A percentile compares a stretch with the other conserved stretches of the same genome.
Conservation (phyloP, 306 rosid species). For the Lathyrus aphaca region DNA sequence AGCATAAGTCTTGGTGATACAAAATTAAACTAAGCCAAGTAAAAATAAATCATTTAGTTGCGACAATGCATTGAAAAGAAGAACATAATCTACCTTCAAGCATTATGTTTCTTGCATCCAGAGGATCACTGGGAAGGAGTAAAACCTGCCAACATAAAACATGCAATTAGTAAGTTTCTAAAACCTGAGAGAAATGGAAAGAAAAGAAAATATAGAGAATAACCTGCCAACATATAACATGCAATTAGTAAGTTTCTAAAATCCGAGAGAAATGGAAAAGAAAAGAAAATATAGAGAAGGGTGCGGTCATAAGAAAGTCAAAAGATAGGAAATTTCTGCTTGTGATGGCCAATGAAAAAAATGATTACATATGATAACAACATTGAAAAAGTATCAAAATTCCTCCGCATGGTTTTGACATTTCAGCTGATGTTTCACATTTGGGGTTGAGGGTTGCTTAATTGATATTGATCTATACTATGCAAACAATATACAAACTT, state of each 20-base stretch:
- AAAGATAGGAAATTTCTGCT: constrained; percentile 19
- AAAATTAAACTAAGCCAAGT: constrained; percentile 33
- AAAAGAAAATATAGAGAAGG: not conserved
- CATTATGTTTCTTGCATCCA: constrained; percentile 94
- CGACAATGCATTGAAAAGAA: constrained; percentile 29
- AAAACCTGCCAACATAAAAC: constrained; percentile 52
- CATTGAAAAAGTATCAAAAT: constrained; percentile 1
- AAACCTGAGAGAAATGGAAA: constrained; percentile 25
- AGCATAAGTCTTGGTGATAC: constrained; percentile 20
- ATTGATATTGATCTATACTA: constrained; percentile 17
- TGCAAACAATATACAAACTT: constrained; percentile 31
- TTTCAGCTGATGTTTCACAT: constrained; percentile 20
- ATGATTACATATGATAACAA: constrained; percentile 24
- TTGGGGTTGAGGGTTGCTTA: constrained; percentile 13
- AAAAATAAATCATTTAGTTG: constrained; percentile 21
- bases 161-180: constrained; percentile 33
- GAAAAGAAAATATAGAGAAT: not conserved
- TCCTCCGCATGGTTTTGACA: constrained; percentile 29
- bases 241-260: constrained; percentile 37
- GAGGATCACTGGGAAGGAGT: constrained; percentile 92
- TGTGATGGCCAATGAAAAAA: constrained; percentile 14
- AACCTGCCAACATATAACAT: constrained; percentile 49
- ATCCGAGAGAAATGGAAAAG: constrained; percentile 18
- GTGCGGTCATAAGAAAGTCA: constrained; percentile 9
- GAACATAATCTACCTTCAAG: constrained; percentile 75